These are phyloP conservation scores for Bryoerythrophyllum caledonicum DNA, from an alignment of 225 moss, liverwort and hornwort species.

Conservation along the genomic window DNA sequence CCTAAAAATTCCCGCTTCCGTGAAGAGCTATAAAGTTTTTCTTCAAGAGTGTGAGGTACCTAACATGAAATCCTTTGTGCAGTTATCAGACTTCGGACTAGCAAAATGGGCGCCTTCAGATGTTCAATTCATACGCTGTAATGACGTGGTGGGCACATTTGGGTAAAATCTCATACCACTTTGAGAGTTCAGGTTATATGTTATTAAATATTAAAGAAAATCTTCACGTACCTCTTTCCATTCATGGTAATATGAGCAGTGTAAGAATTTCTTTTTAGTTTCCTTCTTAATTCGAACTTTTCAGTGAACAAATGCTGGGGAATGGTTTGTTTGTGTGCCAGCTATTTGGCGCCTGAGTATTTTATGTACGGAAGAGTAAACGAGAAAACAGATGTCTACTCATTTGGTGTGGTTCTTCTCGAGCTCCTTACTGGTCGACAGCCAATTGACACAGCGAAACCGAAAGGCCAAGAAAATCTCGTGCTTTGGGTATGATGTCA, in stretches of 20 bases:
- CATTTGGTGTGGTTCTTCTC: slow-evolving; percentile 64
- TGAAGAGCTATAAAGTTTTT: neutral
- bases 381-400: slow-evolving; percentile 61
- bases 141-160: slow-evolving; percentile 67
- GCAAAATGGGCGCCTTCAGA: slow-evolving; percentile 64
- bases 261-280: neutral
- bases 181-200: neutral
- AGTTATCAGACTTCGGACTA: slow-evolving; percentile 68
- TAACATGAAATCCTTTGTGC: slow-evolving; percentile 27
- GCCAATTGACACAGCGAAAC: slow-evolving; percentile 62
- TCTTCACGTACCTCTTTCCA: neutral
- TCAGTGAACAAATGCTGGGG: neutral
- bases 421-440: slow-evolving; percentile 67
- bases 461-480: slow-evolving; percentile 69
- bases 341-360: slow-evolving; percentile 71
- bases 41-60: slow-evolving; percentile 9
- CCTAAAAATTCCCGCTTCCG: neutral
- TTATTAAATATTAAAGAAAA: neutral
- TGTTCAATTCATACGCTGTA: slow-evolving; percentile 53
- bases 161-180: slow-evolving; percentile 36
- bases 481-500: slow-evolving; percentile 55
- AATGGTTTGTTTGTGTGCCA: slow-evolving; percentile 34
- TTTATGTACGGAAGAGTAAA: slow-evolving; percentile 67
- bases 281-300: neutral
- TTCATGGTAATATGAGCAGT: neutral